Base-by-base conservation (phyloP, 2,329 filamentous ascomycete species). In the Westerdykella aurantiaca region DNA sequence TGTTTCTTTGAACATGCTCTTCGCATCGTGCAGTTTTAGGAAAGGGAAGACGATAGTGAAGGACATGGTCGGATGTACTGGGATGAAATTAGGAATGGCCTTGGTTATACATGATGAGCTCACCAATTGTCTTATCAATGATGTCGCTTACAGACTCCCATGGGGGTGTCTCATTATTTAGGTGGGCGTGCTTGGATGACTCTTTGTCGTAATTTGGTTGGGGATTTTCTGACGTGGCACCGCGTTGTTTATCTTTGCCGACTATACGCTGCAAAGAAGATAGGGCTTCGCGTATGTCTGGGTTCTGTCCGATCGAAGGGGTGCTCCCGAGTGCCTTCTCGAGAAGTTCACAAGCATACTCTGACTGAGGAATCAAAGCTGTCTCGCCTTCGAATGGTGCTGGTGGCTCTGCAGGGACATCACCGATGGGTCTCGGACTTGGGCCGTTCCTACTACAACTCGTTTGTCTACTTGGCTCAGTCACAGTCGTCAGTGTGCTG, bases 311-410 rank as follows among this genome's bases (percentile, higher is more conserved):
- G 12, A 64, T 64, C 1, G 60, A 64, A 17, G 62, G 61, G 1
- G 56, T 63, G 34, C 49, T 65, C 5, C 56, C 60, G n/a, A 68
- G 53, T 60, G 69, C 40, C 58, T 69, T 43, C 53, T 71, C 60
- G 57, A 74, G 46, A 64, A 70, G 46, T 65, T 71, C 51, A 53
- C 63, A 50, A 57, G 73, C 73, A 55, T 74, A 71, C 3, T 67
- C 69, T 0, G 73, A 76, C 47, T 77, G 74, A 6, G 69, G 67
- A 25, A 65, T 67, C 16, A 76, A 65, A 2, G 74, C 72, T 0
- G 74, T 75, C 41, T 73, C 73, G 3, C 73, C 74, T 48, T 77
- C 74, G 38, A 75, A 77, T 4, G 61, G 56, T 17, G 54, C 55
- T 12, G 58, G 57, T 13, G 53, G 57, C 6, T 42, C 45, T 2